These are phyloP conservation scores for Carex kokanica DNA, from an alignment of 176 grass and related monocot genomes.

Conservation along the genomic window DNA sequence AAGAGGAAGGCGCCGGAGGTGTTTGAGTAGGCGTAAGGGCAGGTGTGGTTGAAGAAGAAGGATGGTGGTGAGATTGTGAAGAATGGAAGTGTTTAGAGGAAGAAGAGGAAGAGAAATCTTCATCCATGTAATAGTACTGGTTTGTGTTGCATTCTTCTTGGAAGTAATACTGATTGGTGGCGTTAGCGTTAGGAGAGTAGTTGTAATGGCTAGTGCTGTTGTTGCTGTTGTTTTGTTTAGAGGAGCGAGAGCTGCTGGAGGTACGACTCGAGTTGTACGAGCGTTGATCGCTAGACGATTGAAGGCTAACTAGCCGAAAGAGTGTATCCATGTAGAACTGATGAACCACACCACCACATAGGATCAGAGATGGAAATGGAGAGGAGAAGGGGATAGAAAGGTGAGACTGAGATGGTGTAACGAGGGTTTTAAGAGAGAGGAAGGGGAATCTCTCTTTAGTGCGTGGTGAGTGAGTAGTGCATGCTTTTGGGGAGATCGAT, in stretches of 20 bases:
- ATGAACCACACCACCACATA: slow-evolving; percentile 31
- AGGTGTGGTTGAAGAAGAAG: slow-evolving; percentile 41
- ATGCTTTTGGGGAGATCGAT: slow-evolving; percentile 27
- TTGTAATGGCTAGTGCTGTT: slow-evolving; percentile 50
- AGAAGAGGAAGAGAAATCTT: slow-evolving; percentile 97
- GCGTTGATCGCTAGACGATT: slow-evolving; percentile 70
- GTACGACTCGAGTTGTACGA: slow-evolving; percentile 91
- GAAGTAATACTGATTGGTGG: slow-evolving; percentile 42
- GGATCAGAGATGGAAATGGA: slow-evolving; percentile 11
- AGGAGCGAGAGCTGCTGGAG: slow-evolving; percentile 72
- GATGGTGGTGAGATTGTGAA: slow-evolving; percentile 29
- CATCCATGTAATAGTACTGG: slow-evolving; percentile 93
- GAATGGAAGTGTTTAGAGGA: slow-evolving; percentile 74
- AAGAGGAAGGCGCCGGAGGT: slow-evolving; percentile 46
- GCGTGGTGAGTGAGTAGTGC: slow-evolving; percentile 23
- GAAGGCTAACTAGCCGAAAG: slow-evolving; percentile 94
- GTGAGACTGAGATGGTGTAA: slow-evolving; percentile 5
- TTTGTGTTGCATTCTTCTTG: slow-evolving; percentile 92
- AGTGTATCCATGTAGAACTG: slow-evolving; percentile 79
- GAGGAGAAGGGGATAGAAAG: background rate
- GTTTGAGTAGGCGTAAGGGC: slow-evolving; percentile 35
- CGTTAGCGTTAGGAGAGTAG: slow-evolving; percentile 47
- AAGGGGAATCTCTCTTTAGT: slow-evolving; percentile 27
- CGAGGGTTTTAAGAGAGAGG: slow-evolving; percentile 20
- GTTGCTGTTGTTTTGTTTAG: slow-evolving; percentile 63